These are phyloP conservation scores for Dipteronia sinensis DNA, from an alignment of 345 rosid species.

Conservation along the genomic window DNA sequence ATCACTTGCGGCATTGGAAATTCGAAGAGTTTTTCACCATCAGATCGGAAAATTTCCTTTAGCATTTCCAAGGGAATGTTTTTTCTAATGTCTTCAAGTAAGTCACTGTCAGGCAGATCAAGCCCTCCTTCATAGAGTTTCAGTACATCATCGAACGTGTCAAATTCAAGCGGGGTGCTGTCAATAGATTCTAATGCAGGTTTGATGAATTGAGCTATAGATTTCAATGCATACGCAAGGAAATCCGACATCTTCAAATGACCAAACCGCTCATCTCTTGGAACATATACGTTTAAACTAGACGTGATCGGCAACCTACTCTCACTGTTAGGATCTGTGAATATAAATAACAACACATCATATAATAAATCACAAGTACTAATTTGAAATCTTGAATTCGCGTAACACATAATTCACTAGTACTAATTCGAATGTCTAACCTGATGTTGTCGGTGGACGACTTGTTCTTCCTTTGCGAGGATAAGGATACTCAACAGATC, in stretches of 20 bases:
- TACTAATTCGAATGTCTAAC: conserved; percentile 20
- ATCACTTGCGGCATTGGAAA: conserved; percentile 78
- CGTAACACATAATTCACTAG: neutral
- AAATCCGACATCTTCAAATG: conserved; percentile 72
- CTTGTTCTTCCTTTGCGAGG: conserved; percentile 93
- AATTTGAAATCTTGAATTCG: neutral
- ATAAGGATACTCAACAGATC: conserved; percentile 66
- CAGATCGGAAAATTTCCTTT: conserved; percentile 57
- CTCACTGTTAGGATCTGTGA: conserved; percentile 56
- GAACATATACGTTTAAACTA: conserved; percentile 66
- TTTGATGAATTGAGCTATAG: conserved; percentile 49
- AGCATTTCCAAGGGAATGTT: conserved; percentile 55
- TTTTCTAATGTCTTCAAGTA: conserved; percentile 36
- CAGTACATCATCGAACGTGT: conserved; percentile 55
- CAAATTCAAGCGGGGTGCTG: conserved; percentile 56
- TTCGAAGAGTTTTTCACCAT: conserved; percentile 45
- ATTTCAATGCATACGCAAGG: conserved; percentile 54
- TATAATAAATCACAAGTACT: neutral
- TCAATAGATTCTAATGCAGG: conserved; percentile 57
- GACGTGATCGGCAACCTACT: conserved; percentile 46
- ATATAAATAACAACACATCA: conserved; percentile 4
- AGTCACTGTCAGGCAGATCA: conserved; percentile 44
- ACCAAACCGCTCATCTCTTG: conserved; percentile 80
- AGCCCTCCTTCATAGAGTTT: conserved; percentile 59
- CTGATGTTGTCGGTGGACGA: conserved; percentile 47